Percentiles rank a stretch among this genome's conserved stretches.
Evolutionary conservation across 352 stramenopile species (phyloP).

Genomic region (Pythium monospermum): DNA sequence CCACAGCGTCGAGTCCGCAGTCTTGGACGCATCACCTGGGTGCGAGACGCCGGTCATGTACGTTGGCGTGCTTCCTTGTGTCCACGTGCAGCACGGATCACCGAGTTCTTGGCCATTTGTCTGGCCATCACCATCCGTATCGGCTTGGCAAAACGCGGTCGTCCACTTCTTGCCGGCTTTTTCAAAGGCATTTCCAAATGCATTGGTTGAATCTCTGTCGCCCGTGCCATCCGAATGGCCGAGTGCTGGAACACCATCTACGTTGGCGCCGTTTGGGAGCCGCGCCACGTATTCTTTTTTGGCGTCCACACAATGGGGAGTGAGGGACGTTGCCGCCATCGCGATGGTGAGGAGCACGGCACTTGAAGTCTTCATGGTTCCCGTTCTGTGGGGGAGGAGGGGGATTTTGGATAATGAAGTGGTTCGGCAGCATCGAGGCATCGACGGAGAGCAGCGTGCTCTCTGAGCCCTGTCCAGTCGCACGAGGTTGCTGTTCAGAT

Average conservation of each 20-base stretch:
- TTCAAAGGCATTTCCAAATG: slow-evolving; percentile 34
- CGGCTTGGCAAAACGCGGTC: slow-evolving; percentile 33
- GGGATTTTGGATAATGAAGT: too few relatives aligned
- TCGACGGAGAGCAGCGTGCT: too few relatives aligned
- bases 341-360: too few relatives aligned
- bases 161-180: slow-evolving; percentile 20
- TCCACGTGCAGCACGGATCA: slow-evolving; percentile 40
- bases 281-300: too few relatives aligned
- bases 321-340: too few relatives aligned
- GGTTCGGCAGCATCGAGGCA: too few relatives aligned
- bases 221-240: slow-evolving; percentile 15
- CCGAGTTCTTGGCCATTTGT: slow-evolving; percentile 57
- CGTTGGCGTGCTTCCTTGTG: not conserved
- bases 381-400: too few relatives aligned
- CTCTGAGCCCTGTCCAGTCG: too few relatives aligned
- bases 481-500: too few relatives aligned
- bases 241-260: slow-evolving; percentile 15
- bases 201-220: slow-evolving; percentile 14
- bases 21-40: slow-evolving; percentile 18
- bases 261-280: slow-evolving; percentile 25
- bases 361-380: too few relatives aligned
- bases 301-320: too few relatives aligned
- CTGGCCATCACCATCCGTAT: slow-evolving; percentile 45
- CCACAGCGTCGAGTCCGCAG: slow-evolving; percentile 23
- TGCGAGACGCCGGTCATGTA: slow-evolving; percentile 17